Percentiles rank a stretch among this genome's conserved stretches.
phyloP scores from a whole-genome alignment of 1,284 basidiomycete genomes.

The Gomphus sp. region DNA sequence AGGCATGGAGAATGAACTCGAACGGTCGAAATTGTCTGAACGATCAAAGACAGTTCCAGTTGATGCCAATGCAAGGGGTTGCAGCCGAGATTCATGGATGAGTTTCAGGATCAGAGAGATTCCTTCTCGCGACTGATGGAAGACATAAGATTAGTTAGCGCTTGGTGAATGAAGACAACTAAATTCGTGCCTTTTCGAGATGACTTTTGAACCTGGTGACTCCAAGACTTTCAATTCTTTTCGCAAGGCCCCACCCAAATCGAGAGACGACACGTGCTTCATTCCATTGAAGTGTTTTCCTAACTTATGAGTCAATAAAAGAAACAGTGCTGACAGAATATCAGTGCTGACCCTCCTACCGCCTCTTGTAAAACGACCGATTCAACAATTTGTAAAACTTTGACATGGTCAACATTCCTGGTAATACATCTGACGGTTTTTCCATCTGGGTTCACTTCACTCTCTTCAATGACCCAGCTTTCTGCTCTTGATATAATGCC shows the following conservation, averaged over 20 bases:
- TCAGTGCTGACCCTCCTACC: conserved; percentile 47
- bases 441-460: conserved; percentile 74
- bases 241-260: conserved; percentile 78
- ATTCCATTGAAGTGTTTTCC: conserved; percentile 66
- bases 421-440: conserved; percentile 63
- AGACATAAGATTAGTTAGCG: conserved; percentile 13
- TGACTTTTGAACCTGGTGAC: conserved; percentile 69
- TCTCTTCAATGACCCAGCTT: conserved; percentile 88
- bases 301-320: conserved; percentile 20
- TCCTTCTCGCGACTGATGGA: conserved; percentile 66
- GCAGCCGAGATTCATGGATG: conserved; percentile 65
- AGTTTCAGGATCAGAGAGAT: conserved; percentile 64
- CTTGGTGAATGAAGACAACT: background rate
- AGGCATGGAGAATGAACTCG: background rate
- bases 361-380: conserved; percentile 54
- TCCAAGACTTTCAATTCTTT: conserved; percentile 70
- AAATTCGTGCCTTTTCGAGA: conserved; percentile 51
- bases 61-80: conserved; percentile 35
- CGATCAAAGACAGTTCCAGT: conserved; percentile 3
- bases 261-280: conserved; percentile 69
- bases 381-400: conserved; percentile 76
- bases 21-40: background rate
- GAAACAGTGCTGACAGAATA: background rate
- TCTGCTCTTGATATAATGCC: conserved; percentile 69
- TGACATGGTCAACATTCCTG: conserved; percentile 76